These are phyloP conservation scores for Ophiostoma sp. DNA, from an alignment of 2,329 filamentous ascomycete species.

Conservation along the genomic window DNA sequence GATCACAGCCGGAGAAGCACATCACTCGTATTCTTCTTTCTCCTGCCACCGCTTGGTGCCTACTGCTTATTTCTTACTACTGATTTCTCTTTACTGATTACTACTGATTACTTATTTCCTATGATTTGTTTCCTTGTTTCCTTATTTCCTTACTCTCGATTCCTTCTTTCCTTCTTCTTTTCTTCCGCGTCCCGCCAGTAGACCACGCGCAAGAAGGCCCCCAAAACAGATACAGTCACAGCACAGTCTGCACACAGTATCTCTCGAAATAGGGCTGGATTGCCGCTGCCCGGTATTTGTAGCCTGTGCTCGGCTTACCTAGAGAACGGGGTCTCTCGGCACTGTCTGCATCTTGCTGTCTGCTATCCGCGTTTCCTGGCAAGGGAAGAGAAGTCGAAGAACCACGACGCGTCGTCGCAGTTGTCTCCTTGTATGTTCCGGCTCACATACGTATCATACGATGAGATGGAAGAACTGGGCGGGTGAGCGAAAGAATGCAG, in stretches of 20 bases:
- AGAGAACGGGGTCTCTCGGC: too few relatives aligned
- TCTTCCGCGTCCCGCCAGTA: neutral
- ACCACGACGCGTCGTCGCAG: neutral
- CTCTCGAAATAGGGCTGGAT: neutral
- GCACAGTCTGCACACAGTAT: neutral
- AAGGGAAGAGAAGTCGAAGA: neutral
- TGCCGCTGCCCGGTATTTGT: neutral
- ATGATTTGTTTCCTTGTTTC: neutral
- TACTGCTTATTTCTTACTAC: too few relatives aligned
- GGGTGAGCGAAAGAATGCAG: neutral
- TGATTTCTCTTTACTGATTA: too few relatives aligned
- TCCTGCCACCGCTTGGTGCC: neutral
- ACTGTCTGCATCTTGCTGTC: too few relatives aligned
- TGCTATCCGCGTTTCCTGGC: neutral
- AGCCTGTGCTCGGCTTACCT: too few relatives aligned
- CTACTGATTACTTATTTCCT: too few relatives aligned
- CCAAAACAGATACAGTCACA: neutral
- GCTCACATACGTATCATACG: neutral
- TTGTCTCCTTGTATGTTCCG: too few relatives aligned
- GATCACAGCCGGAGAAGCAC: conserved; percentile 1
- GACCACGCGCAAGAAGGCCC: conserved; percentile 2
- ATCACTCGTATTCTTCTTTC: neutral
- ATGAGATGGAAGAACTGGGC: neutral
- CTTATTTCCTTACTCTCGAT: neutral
- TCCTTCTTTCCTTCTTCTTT: neutral